Base-by-base conservation (phyloP, 192 early-diverging fungal species). In the Obelidium mucronatum region DNA sequence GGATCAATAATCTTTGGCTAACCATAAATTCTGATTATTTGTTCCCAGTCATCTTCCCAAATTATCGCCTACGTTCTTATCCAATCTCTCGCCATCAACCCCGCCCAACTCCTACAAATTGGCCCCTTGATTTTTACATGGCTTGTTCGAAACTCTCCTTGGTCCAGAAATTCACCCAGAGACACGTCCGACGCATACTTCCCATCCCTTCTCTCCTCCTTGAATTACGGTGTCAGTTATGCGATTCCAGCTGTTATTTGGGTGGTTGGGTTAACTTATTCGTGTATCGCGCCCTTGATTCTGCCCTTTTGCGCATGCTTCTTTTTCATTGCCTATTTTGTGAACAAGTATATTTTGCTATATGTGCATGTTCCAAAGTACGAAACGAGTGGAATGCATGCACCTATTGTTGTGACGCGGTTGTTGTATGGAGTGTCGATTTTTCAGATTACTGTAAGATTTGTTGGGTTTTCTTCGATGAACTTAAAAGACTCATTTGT, bases 291-390 rank as follows among this genome's bases (percentile, higher is more conserved):
- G n/a, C 87, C 87, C 0, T 36, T 88, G 36, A 83, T 86, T 65
- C 62, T 88, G 39, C 82, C 84, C 1, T 88, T 88, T 65, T 87
- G 87, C 56, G 54, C 76, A 3, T 37, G 79, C 15, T 88, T 83
- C 61, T 88, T 84, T 72, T 58, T 68, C 8, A 77, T 84, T 42
- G 80, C 81, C 31, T 88, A 82, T 40, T 81, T 88, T 78, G 67
- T 88, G 34, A 82, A 84, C 74, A 88, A 87, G 79, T 88, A 88
- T 68, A 53, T 87, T 39, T 71, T 87, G 22, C 59, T 88, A 55
- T 88, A 88, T 52, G 82, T 87, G 15, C 85, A 87, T 52, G 70
- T 87, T 35, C 87, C 87, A 30, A 65, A 73, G 3, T 88, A 87
- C 62, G 87, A 88, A 79, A 84, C 87, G 0, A 67, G 78, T 19